Evolutionary conservation across 495 filamentous ascomycete genomes (phyloP).

Genomic region (Baudoinia panamericana): DNA sequence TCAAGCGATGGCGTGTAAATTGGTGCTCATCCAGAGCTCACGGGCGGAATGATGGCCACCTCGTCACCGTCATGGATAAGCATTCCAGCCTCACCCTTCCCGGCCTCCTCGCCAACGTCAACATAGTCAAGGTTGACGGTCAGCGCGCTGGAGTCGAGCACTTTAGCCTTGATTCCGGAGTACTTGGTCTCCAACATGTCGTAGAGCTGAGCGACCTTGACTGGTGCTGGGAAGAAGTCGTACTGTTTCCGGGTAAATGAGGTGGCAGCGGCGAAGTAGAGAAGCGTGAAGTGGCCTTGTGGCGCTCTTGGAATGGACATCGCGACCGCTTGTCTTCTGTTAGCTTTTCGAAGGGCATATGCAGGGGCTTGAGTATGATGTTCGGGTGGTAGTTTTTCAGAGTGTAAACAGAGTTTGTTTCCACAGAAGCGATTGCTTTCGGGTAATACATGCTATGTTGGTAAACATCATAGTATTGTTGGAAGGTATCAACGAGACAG

Average conservation of each 20-base stretch:
- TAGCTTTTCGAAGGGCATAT: neutral
- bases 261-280: slow-evolving; percentile 76
- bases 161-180: slow-evolving; percentile 58
- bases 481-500: no score
- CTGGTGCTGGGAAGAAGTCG: slow-evolving; percentile 60
- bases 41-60: slow-evolving; percentile 92
- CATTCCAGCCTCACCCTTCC: slow-evolving; percentile 27
- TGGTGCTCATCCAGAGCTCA: slow-evolving; percentile 76
- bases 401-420: slow-evolving; percentile 19
- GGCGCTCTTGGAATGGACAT: slow-evolving; percentile 32
- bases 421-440: slow-evolving; percentile 32
- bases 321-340: neutral
- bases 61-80: slow-evolving; percentile 67
- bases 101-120: slow-evolving; percentile 44
- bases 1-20: no score
- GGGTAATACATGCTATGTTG: slow-evolving; percentile 60
- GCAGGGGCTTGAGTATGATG: neutral
- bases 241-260: slow-evolving; percentile 57
- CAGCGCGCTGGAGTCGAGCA: slow-evolving; percentile 64
- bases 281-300: slow-evolving; percentile 55
- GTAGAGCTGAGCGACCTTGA: slow-evolving; percentile 55
- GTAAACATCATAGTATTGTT: slow-evolving; percentile 29
- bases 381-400: slow-evolving; percentile 3
- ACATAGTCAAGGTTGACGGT: slow-evolving; percentile 85
- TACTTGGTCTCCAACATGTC: slow-evolving; percentile 60